Percentiles rank a stretch among this genome's conserved stretches.
These are phyloP conservation scores for Linum tenue DNA, from an alignment of 345 rosid genomes.

Conservation along the genomic window DNA sequence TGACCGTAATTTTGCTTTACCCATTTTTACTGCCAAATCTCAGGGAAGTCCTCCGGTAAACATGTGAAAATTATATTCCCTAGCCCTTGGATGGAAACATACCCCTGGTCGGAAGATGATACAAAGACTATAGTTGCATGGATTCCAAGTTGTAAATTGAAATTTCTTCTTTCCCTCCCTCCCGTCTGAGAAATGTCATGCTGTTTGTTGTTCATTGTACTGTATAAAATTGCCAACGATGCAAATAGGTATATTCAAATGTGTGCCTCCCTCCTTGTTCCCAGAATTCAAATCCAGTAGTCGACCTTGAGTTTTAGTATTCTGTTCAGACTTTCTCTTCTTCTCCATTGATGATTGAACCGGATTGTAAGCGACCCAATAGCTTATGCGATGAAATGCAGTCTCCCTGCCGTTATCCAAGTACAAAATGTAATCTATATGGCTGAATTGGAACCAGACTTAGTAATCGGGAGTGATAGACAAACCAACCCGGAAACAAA, in stretches of 20 bases:
- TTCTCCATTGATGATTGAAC: too few relatives aligned
- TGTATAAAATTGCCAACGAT: neutral
- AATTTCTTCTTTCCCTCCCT: neutral
- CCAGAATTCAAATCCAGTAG: too few relatives aligned
- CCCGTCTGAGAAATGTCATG: too few relatives aligned
- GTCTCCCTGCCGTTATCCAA: too few relatives aligned
- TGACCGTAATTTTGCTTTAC: neutral
- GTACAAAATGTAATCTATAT: too few relatives aligned
- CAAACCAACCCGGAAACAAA: neutral
- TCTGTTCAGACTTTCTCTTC: too few relatives aligned
- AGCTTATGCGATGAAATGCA: too few relatives aligned
- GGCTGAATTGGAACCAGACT: too few relatives aligned
- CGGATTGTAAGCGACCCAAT: too few relatives aligned
- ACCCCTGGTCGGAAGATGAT: neutral
- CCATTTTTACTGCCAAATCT: neutral
- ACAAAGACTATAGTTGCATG: neutral
- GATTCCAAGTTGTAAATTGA: neutral
- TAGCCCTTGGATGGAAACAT: neutral
- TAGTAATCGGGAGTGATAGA: neutral
- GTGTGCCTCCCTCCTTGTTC: too few relatives aligned
- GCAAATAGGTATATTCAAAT: neutral
- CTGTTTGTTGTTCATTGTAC: neutral
- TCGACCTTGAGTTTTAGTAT: too few relatives aligned
- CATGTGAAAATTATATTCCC: neutral
- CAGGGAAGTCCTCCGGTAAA: conserved; percentile 8